Conservation (phyloP, 495 filamentous ascomycete species). For the Penicillium dipodomyicola region DNA sequence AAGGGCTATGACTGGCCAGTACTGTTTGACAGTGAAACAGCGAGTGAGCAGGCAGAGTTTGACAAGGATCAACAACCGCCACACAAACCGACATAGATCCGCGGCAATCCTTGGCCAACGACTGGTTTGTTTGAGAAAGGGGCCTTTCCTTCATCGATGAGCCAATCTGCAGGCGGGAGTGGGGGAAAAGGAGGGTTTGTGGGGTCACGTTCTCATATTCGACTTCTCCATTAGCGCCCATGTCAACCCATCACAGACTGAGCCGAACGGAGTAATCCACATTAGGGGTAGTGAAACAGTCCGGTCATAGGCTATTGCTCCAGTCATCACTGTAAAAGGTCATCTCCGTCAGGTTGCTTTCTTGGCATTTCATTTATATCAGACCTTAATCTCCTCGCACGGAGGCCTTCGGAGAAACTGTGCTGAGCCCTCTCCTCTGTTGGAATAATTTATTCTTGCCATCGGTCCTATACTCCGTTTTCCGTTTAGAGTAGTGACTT, state of each 20-base stretch:
- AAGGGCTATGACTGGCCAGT: slow-evolving; percentile 16
- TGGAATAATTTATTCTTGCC: not conserved
- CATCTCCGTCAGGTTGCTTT: not conserved
- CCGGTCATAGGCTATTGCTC: slow-evolving; percentile 5
- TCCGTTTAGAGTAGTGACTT: not conserved
- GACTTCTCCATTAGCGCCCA: slow-evolving; percentile 6
- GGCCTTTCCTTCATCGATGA: slow-evolving; percentile 13
- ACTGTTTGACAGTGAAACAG: slow-evolving; percentile 19
- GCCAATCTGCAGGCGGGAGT: slow-evolving; percentile 16
- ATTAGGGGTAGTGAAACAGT: not conserved
- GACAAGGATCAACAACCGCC: slow-evolving; percentile 17
- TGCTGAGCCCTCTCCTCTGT: not conserved
- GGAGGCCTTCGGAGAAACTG: slow-evolving; percentile 6
- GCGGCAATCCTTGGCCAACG: slow-evolving; percentile 8
- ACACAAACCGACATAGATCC: slow-evolving; percentile 11
- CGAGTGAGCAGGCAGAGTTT: slow-evolving; percentile 9
- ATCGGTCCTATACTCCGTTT: not conserved
- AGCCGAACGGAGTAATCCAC: not conserved
- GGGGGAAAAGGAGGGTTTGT: slow-evolving; percentile 6
- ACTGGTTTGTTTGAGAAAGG: slow-evolving; percentile 18
- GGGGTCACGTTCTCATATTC: not conserved
- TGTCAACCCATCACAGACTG: not conserved
- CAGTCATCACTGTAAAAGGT: slow-evolving; percentile 1
- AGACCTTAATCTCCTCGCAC: slow-evolving; percentile 16
- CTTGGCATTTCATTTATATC: slow-evolving; percentile 26